phyloP scores from a whole-genome alignment of 306 rosid species.

The Dryas octopetala region DNA sequence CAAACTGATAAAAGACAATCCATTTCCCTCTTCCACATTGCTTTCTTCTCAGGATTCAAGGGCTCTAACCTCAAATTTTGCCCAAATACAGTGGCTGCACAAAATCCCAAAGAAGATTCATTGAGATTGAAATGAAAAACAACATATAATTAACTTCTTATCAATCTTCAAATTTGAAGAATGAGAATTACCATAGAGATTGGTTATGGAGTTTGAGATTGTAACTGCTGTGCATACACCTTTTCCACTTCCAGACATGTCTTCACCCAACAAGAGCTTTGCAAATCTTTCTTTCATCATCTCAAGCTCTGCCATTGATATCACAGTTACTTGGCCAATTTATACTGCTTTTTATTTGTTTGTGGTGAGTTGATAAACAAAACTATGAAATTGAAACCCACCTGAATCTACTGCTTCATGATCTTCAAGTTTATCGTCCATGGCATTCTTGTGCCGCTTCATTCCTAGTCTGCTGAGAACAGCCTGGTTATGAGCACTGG shows the following conservation, averaged over 20 bases:
- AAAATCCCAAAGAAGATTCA: constrained; percentile 2
- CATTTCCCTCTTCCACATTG: constrained; percentile 97
- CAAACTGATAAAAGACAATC: constrained; percentile 84
- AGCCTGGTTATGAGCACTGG: constrained; percentile 35
- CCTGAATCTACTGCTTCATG: constrained; percentile 64
- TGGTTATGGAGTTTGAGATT: constrained; percentile 85
- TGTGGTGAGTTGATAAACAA: background rate
- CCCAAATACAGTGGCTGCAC: constrained; percentile 85
- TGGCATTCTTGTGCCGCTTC: constrained; percentile 38
- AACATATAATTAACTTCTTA: background rate
- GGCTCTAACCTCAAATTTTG: constrained; percentile 86
- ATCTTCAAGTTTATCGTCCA: constrained; percentile 48
- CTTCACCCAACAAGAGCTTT: constrained; percentile 89
- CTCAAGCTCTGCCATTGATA: constrained; percentile 59
- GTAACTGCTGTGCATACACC: constrained; percentile 97
- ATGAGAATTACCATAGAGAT: constrained; percentile 70
- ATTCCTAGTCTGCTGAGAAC: constrained; percentile 49
- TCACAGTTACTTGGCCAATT: constrained; percentile 13
- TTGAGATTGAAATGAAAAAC: constrained; percentile 8
- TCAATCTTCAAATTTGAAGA: background rate
- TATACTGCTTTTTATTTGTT: background rate
- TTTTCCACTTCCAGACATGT: constrained; percentile 97
- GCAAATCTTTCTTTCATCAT: constrained; percentile 87
- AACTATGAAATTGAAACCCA: constrained; percentile 26
- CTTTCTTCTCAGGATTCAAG: constrained; percentile 77